A percentile compares a stretch with the other conserved stretches of the same genome.
These are phyloP conservation scores for Metschnikowia peoriensis DNA, from an alignment of 805 yeast species.

Conservation along the genomic window DNA sequence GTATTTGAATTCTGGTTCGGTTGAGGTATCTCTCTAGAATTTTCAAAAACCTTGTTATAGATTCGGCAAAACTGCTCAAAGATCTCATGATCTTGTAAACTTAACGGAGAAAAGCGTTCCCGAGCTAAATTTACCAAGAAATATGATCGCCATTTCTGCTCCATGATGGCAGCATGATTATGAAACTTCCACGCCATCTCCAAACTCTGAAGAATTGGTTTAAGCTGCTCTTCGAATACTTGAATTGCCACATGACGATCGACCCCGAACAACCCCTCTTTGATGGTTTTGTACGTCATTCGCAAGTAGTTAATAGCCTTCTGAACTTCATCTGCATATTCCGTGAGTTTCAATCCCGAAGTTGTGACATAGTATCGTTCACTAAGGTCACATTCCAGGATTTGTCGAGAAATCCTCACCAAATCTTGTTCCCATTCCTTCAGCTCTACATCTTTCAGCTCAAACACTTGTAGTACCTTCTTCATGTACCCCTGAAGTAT, in stretches of 20 bases:
- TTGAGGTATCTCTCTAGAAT: background rate
- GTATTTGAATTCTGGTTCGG: background rate
- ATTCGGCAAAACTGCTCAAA: constrained; percentile 1
- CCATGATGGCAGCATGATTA: background rate
- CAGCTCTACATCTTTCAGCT: background rate
- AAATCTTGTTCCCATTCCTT: background rate
- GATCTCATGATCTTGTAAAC: background rate
- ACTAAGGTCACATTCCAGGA: background rate
- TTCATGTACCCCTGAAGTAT: constrained; percentile 3
- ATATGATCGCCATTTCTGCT: constrained; percentile 4
- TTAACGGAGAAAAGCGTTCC: background rate
- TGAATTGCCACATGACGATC: background rate
- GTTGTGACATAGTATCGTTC: background rate
- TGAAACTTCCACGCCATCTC: background rate
- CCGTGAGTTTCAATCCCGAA: background rate
- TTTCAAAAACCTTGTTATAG: background rate
- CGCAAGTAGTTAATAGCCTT: constrained; percentile 1
- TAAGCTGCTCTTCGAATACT: background rate
- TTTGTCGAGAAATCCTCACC: background rate
- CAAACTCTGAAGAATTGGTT: background rate
- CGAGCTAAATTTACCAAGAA: constrained; percentile 2
- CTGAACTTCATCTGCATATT: constrained; percentile 1
- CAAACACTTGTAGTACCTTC: background rate
- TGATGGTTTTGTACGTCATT: background rate
- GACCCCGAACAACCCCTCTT: background rate